Evolutionary conservation across 768 basidiomycete genomes (phyloP).

Genomic region (Gymnopilus dilepis): DNA sequence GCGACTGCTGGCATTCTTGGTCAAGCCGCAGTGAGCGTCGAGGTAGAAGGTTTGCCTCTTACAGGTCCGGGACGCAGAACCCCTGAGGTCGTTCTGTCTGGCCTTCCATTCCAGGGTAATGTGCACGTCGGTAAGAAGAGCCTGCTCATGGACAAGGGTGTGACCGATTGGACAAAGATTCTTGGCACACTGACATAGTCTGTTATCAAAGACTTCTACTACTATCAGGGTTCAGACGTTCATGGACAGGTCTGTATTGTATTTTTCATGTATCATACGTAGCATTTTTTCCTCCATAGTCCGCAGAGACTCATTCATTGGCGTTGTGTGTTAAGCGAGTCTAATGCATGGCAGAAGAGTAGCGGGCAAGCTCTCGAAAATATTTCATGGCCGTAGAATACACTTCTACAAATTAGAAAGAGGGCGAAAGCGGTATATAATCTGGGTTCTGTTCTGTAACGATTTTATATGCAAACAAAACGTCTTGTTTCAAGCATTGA

Average conservation of each 20-base stretch:
- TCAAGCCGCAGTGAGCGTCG: constrained; percentile 60
- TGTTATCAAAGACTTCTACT: background rate
- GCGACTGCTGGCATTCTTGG: constrained; percentile 75
- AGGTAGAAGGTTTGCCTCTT: constrained; percentile 65
- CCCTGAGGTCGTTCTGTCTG: constrained; percentile 61
- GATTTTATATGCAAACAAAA: too few species aligned
- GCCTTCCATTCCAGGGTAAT: constrained; percentile 69
- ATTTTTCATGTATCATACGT: background rate
- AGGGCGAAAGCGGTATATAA: too few species aligned
- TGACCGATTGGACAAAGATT: background rate
- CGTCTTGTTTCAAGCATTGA: constrained; percentile 11
- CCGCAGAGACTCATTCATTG: too few species aligned
- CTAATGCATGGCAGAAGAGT: too few species aligned
- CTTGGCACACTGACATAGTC: background rate
- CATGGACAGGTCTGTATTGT: background rate
- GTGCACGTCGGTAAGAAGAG: constrained; percentile 69
- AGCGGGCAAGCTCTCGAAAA: too few species aligned
- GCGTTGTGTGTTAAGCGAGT: too few species aligned
- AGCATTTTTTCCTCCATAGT: background rate
- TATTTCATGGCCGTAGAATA: too few species aligned
- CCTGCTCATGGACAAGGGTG: constrained; percentile 4
- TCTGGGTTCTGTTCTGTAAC: too few species aligned
- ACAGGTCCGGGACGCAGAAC: constrained; percentile 26
- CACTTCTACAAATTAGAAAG: too few species aligned
- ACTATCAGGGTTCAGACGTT: too few species aligned